These are phyloP conservation scores for Populus nigra DNA, from an alignment of 345 rosid genomes.

Conservation along the genomic window DNA sequence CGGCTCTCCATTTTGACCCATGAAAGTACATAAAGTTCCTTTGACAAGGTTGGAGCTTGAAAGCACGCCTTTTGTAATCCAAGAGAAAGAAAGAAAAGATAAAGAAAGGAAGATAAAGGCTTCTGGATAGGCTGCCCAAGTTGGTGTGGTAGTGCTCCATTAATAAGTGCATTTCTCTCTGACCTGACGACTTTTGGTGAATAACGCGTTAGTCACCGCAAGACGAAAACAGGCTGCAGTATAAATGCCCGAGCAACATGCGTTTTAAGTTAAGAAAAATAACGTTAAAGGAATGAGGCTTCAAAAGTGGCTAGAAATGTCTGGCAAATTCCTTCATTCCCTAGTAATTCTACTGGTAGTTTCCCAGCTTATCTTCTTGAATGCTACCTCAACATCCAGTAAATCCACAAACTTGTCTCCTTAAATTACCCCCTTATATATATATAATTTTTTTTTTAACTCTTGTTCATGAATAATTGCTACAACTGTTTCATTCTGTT, in stretches of 20 bases:
- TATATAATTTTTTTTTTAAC: background rate
- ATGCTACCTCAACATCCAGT: constrained; percentile 9
- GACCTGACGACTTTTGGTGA: background rate
- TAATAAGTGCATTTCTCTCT: background rate
- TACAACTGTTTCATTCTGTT: background rate
- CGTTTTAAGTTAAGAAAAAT: background rate
- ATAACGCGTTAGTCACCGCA: background rate
- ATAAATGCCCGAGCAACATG: background rate
- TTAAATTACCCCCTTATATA: background rate
- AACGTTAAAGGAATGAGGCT: background rate
- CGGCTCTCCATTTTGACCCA: background rate
- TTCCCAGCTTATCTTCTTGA: constrained; percentile 3
- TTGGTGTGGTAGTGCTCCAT: background rate
- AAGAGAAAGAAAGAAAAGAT: too few relatives aligned
- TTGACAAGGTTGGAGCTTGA: background rate
- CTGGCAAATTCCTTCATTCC: background rate
- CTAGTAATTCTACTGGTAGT: constrained; percentile 2
- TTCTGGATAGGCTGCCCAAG: background rate
- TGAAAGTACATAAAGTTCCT: background rate
- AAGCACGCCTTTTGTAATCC: background rate
- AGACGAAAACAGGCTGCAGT: background rate
- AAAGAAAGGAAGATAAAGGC: background rate
- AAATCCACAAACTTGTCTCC: background rate
- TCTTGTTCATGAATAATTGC: background rate
- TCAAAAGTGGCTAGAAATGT: background rate